Evolutionary conservation across 345 rosid genomes (phyloP), one percentile per base, ranked within the genome.

Genomic region (Raphanus raphanistrum): DNA sequence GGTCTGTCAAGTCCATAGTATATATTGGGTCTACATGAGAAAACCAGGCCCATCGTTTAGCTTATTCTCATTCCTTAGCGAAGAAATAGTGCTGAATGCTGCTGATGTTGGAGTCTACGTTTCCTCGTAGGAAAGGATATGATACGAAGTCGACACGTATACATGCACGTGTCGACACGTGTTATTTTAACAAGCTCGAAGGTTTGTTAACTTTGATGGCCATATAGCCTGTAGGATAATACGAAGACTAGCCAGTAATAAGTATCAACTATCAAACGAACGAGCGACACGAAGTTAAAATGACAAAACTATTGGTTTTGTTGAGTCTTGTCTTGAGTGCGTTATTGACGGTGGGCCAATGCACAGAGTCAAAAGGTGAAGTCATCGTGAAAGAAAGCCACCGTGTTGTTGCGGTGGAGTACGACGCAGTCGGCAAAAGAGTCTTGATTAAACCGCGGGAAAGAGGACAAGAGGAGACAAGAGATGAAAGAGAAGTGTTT

Each of bases 341-440:
- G 27, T 66, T 66, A 60, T 25, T 45, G n/a, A 16, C n/a, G 32
- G 29, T 59, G 7, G 11, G 59, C 26, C 59, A 54, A 33, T 52
- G 64, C 73, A 25, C 63, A 2, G 43, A 15, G 16, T 15, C 43
- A 26, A 77, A 66, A 11, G 27, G 12, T 66, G 69, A 72, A 21
- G 57, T 66, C 77, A 72, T 66, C 55, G 43, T 72, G 25, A 78
- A 59, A 45, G 48, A 72, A 6, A 63, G 68, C 8, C 73, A 38
- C 81, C 76, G 68, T 8, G 55, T 78, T 71, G 80, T 90, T 2
- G 86, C 87, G 8, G 93, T 92, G 9, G 91, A 88, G 84, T 88
- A 77, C 45, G 93, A 90, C 12, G 35, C 83, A 55, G 71, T 75
- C 25, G 90, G 85, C 8, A 82, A 88, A 43, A 89, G 89, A 77